Base-by-base conservation (phyloP, 805 yeast species). In the Nakazawaea populi region DNA sequence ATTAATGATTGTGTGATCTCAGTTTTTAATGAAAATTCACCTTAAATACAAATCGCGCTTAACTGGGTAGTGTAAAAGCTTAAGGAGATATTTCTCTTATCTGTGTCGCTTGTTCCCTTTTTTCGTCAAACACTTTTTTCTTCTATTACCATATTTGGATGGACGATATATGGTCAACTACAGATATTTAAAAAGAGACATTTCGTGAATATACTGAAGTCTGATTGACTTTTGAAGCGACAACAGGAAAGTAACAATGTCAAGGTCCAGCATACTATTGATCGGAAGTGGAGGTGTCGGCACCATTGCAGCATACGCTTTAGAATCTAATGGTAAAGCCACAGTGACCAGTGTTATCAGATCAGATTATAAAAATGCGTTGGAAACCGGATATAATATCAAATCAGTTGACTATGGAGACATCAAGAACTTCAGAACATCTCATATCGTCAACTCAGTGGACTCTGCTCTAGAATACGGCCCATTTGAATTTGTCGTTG, bases 281-380 rank as follows among this genome's bases (percentile, higher is more conserved):
- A 76, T 88, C 39, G 96, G 96, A 9, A 77, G 89, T 42, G 96
- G 96, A 12, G 96, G 96, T 38, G 94, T 89, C 9, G 96, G 96
- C 37, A 76, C 89, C 14, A 78, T 89, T 35, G 83, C 85, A 2
- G 88, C 95, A 0, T 74, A 83, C 46, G 79, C 87, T 0, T 70
- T 89, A 34, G 73, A 71, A 56, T 62, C 64, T 40, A 70, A 75
- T 42, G 79, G 75, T 0, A 64, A 70, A 42, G 72, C 80, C 8
- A 70, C 71, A 28, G 82, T 86, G 10, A 79, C 89, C 2, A 69
- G 80, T 11, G 85, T 85, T 5, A 75, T 83, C 4, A 75, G 94
- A 61, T 77, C 89, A 29, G 85, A 82, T 57, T 85, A 82, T 64
- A 76, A 77, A 3, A 64, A 63, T 35, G 82, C 85, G 34, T 53